These are phyloP conservation scores for Verticillium klebahnii DNA, from an alignment of 2,329 filamentous ascomycete species.

Conservation along the genomic window DNA sequence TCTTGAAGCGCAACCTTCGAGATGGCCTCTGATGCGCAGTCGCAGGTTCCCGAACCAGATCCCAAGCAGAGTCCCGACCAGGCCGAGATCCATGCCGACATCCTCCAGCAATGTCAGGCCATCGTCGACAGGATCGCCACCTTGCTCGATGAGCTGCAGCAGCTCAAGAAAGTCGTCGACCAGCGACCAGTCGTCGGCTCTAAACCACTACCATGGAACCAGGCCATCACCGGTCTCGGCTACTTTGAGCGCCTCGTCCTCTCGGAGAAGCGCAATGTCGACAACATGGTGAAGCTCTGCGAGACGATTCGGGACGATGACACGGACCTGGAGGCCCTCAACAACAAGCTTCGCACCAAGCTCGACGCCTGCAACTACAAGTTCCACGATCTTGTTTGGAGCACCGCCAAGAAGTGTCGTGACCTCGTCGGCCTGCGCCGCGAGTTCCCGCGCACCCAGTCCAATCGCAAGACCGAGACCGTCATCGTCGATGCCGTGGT, in stretches of 20 bases:
- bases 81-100: not conserved
- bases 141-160: constrained; percentile 8
- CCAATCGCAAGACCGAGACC: constrained; percentile 1
- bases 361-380: constrained; percentile 13
- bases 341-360: constrained; percentile 4
- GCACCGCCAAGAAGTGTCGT: constrained; percentile 9
- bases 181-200: constrained; percentile 6
- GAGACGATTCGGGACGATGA: not conserved
- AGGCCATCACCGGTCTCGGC: constrained; percentile 10
- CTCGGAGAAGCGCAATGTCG: constrained; percentile 11
- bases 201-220: constrained; percentile 12
- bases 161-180: constrained; percentile 9
- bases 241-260: constrained; percentile 10
- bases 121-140: constrained; percentile 6
- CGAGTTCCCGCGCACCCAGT: constrained; percentile 4
- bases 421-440: constrained; percentile 8
- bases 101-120: constrained; percentile 7
- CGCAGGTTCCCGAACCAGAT: not conserved
- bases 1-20: not conserved
- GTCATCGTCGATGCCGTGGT: constrained; percentile 12
- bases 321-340: constrained; percentile 1
- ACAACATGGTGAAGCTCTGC: constrained; percentile 8
- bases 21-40: not conserved
- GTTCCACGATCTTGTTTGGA: constrained; percentile 13
- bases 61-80: not conserved